Evolutionary conservation across 768 basidiomycete species (phyloP), one percentile per base, ranked within the genome.

Genomic region (Tricholoma bakamatsutake): DNA sequence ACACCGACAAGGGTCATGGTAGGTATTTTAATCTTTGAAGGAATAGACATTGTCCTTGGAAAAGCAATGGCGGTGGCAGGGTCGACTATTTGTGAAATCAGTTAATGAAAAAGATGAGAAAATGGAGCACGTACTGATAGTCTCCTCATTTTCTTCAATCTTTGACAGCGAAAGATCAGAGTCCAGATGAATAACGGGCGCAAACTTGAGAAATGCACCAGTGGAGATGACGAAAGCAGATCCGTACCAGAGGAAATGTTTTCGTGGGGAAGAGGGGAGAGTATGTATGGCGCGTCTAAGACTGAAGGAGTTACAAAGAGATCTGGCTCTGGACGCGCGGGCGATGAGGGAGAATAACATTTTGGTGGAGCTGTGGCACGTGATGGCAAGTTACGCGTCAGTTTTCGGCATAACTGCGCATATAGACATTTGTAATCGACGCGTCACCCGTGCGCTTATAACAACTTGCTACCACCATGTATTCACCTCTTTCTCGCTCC

Each of bases 21-120:
- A 8, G 88, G 82, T 5, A 82, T 69, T 9, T 81, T 78, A 13
- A 80, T 69, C 61, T 83, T 87, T 31, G 87, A 81, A 17, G 85
- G 83, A 18, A 90, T 76, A 15, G 65, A 76, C 21, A 93, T 72
- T 4, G 76, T 77, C 43, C 76, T 84, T 2, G 90, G 90, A 64
- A 92, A 93, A 57, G 76, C 71, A 59, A 92, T 83, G 6, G 82
- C 82, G 2, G 88, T 90, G 18, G 81, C 88, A 42, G 85, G 82
- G 64, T 93, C 90, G 59, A 79, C 90, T 87, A 61, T 37, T 48
- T 34, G 34, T 5, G 7, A 34, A 17, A n/a, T 59, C 10, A 56
- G 34, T 1, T 17, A 15, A 10, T 30, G 21, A 24, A 49, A 17
- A 2, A 5, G 27, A 3, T 13, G 1, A 18, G 5, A 2, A 8